Evolutionary conservation across 352 stramenopile species (phyloP).

Genomic region (Globisporangium lucens): DNA sequence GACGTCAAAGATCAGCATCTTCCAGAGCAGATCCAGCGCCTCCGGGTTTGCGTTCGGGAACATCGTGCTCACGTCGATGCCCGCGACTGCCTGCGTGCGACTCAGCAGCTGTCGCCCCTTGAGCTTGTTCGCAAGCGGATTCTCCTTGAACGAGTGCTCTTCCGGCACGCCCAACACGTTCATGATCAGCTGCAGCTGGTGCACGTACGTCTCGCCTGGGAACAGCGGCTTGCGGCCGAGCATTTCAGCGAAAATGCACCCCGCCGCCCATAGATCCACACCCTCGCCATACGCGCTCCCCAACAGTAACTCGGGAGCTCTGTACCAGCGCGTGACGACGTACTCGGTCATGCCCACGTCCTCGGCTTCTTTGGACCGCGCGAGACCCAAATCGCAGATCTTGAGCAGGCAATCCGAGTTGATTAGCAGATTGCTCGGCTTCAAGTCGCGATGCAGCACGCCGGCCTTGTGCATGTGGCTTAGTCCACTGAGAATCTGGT

Average conservation of each 20-base stretch:
- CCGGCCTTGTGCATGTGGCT: constrained; percentile 86
- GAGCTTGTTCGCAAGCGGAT: constrained; percentile 84
- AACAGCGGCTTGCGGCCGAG: constrained; percentile 83
- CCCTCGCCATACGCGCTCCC: constrained; percentile 81
- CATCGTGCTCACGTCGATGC: constrained; percentile 78
- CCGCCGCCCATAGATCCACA: constrained; percentile 84
- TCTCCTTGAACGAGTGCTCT: constrained; percentile 88
- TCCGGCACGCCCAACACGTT: constrained; percentile 85
- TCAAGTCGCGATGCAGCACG: constrained; percentile 83
- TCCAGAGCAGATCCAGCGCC: constrained; percentile 79
- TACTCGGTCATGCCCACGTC: constrained; percentile 92
- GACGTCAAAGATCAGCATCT: constrained; percentile 92
- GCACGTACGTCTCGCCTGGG: constrained; percentile 82
- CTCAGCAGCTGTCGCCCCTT: constrained; percentile 83
- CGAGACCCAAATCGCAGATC: constrained; percentile 95
- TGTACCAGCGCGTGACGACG: constrained; percentile 89
- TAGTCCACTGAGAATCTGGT: constrained; percentile 89
- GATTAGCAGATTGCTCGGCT: constrained; percentile 86
- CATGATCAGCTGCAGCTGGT: constrained; percentile 89
- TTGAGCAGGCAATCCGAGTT: constrained; percentile 96
- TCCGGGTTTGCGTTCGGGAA: constrained; percentile 88
- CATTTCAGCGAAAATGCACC: constrained; percentile 89
- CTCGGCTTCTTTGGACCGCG: constrained; percentile 82
- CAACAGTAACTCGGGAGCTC: constrained; percentile 80
- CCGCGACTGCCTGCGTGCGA: constrained; percentile 71